A percentile compares a stretch with the other conserved stretches of the same genome.
Conservation (phyloP, 2,329 filamentous ascomycete species). For the Fusarium paranaense region DNA sequence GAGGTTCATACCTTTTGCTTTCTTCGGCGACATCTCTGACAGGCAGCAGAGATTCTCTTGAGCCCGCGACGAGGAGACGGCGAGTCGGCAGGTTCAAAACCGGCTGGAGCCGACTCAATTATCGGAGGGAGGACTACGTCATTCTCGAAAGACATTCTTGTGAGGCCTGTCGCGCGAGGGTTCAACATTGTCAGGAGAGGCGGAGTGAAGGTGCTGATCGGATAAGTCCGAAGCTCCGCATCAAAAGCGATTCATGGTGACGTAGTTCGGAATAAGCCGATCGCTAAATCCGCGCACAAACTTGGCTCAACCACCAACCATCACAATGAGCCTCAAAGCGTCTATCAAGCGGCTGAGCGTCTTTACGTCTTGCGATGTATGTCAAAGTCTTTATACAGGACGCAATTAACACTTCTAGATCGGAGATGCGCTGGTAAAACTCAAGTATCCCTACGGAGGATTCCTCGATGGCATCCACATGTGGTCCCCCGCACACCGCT, state of each 20-base stretch:
- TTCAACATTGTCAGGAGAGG: background rate
- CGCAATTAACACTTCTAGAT: constrained; percentile 5
- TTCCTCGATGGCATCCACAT: constrained; percentile 42
- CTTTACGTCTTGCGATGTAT: constrained; percentile 1
- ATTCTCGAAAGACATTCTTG: constrained; percentile 19
- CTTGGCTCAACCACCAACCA: background rate
- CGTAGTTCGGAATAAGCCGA: background rate
- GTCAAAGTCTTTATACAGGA: background rate
- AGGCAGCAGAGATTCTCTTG: constrained; percentile 36
- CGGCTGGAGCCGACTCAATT: constrained; percentile 13
- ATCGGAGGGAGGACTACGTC: constrained; percentile 25
- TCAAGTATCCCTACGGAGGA: constrained; percentile 42
- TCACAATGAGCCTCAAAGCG: background rate
- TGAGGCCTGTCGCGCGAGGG: background rate
- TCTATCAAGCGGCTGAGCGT: background rate
- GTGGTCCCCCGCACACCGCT: constrained; percentile 30
- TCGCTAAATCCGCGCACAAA: background rate
- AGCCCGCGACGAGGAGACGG: constrained; percentile 29
- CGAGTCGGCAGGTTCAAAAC: constrained; percentile 3
- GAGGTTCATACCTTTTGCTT: constrained; percentile 35
- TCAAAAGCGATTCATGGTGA: background rate
- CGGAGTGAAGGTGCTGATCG: background rate
- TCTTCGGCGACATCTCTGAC: constrained; percentile 37
- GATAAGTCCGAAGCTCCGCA: background rate
- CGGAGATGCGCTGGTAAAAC: constrained; percentile 43